Evolutionary conservation across 2,329 filamentous ascomycete species (phyloP).

Genomic region (Monosporascus sp.): DNA sequence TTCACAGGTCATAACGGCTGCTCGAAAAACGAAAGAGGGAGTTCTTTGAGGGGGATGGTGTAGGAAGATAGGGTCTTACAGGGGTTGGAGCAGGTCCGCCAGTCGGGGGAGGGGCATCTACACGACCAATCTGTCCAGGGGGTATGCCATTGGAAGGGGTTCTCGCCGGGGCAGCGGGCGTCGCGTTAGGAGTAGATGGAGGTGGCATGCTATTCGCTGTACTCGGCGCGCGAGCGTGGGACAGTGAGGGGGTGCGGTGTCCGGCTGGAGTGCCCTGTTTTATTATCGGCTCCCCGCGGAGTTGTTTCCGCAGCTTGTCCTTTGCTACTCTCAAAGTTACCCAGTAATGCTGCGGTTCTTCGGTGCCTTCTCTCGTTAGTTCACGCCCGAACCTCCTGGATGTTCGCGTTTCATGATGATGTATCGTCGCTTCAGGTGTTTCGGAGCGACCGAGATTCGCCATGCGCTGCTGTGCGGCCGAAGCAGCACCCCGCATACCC

Average conservation of each 20-base stretch:
- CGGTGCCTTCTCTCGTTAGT: slow-evolving; percentile 69
- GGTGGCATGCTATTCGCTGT: slow-evolving; percentile 27
- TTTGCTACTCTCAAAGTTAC: slow-evolving; percentile 71
- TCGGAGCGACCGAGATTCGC: slow-evolving; percentile 76
- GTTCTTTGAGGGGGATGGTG: slow-evolving; percentile 10
- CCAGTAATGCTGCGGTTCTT: slow-evolving; percentile 63
- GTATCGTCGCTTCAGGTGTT: slow-evolving; percentile 72
- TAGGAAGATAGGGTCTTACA: slow-evolving; percentile 45
- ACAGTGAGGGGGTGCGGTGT: slow-evolving; percentile 38
- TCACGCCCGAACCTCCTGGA: slow-evolving; percentile 57
- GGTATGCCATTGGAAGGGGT: slow-evolving; percentile 27
- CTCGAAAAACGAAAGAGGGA: slow-evolving; percentile 26
- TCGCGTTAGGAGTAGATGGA: slow-evolving; percentile 26
- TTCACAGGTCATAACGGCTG: slow-evolving; percentile 25
- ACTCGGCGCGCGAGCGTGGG: slow-evolving; percentile 43
- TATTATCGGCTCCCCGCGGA: slow-evolving; percentile 43
- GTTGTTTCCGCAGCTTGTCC: slow-evolving; percentile 63
- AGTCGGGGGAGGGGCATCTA: slow-evolving; percentile 60
- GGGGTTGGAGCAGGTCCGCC: slow-evolving; percentile 50
- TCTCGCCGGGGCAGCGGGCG: slow-evolving; percentile 12
- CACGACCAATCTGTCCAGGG: slow-evolving; percentile 56
- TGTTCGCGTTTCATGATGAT: slow-evolving; percentile 68
- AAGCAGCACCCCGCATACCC: slow-evolving; percentile 83
- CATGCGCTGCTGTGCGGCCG: slow-evolving; percentile 82
- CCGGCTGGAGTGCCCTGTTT: slow-evolving; percentile 36